Conservation (phyloP, 2,329 filamentous ascomycete species). For the Penicillium oxalicum region DNA sequence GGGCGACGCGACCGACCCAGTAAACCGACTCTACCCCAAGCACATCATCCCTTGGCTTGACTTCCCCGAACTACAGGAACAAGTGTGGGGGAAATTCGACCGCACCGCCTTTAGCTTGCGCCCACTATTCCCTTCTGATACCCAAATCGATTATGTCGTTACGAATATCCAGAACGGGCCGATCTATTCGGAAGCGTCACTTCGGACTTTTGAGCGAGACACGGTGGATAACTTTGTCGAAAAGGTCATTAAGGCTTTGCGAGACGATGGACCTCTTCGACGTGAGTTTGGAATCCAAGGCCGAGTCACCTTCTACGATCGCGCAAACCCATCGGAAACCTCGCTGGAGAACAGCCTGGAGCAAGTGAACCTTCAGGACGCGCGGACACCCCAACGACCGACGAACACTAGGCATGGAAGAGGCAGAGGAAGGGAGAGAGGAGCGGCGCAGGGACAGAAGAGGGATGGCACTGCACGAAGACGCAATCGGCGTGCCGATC, state of each 20-base stretch:
- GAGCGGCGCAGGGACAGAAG: constrained; percentile 8
- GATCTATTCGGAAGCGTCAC: constrained; percentile 20
- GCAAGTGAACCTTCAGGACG: constrained; percentile 13
- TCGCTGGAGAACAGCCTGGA: constrained; percentile 14
- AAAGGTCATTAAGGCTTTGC: constrained; percentile 14
- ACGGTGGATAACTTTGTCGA: constrained; percentile 23
- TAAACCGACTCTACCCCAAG: constrained; percentile 7
- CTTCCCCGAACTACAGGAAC: constrained; percentile 20
- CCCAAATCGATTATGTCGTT: constrained; percentile 3
- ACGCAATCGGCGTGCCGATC: constrained; percentile 20
- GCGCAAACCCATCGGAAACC: constrained; percentile 11
- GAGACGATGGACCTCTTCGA: constrained; percentile 14
- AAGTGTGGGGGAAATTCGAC: constrained; percentile 20
- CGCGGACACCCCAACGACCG: constrained; percentile 1
- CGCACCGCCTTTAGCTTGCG: constrained; percentile 3
- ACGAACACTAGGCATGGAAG: constrained; percentile 8
- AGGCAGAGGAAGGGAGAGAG: constrained; percentile 10
- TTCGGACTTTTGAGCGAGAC: constrained; percentile 21
- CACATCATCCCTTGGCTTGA: constrained; percentile 4
- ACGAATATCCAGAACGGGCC: constrained; percentile 11
- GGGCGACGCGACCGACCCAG: constrained; percentile 15
- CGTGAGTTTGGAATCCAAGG: constrained; percentile 14
- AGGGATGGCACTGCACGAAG: constrained; percentile 8
- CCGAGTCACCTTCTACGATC: constrained; percentile 16
- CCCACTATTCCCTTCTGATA: constrained; percentile 5